Evolutionary conservation across 1,284 basidiomycete genomes (phyloP), one percentile per base, ranked within the genome.

Genomic region (Heliocybe sulcata): DNA sequence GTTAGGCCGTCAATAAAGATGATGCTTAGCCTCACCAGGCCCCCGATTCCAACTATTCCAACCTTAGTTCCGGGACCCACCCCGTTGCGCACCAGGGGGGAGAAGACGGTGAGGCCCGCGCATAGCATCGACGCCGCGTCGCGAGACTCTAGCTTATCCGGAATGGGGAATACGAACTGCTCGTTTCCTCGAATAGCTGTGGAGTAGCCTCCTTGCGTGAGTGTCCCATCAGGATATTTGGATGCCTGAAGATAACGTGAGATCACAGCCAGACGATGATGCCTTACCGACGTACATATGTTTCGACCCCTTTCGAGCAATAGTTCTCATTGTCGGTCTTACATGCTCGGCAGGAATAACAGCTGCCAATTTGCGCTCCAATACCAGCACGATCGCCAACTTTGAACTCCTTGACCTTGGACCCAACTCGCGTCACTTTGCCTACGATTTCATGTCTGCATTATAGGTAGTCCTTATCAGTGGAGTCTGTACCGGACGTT

Each of bases 161-260:
- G 87, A 53, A 91, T 80, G 12, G 79, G 76, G 70, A 89, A 87
- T 45, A 85, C 84, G 64, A 85, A 90, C 58, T 76, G 78, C 62
- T 87, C 75, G 60, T 87, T 79, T 0, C 80, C 83, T 49, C 85
- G 80, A 58, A 87, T 80, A 58, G 76, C 79, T 31, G 81, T 83
- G 3, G 81, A 77, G 70, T 87, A 89, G 9, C 88, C 87, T 54
- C 81, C 83, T 56, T 77, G 72, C 55, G 76, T 72, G 63, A 77
- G 70, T 16, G 76, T 72, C 11, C 79, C 80, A 60, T 80, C 82
- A 52, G 73, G 76, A 65, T 82, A 83, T 53, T 23, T n/a, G 22
- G 20, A 22, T 51, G 33, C 22, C 35, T 26, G 50, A 9, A 42
- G 63, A 35, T 59, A 31, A 42, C 16, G 20, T 22, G 2, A 33